Conservation (phyloP, 1,284 basidiomycete genomes). For the Ustilago esculenta region DNA sequence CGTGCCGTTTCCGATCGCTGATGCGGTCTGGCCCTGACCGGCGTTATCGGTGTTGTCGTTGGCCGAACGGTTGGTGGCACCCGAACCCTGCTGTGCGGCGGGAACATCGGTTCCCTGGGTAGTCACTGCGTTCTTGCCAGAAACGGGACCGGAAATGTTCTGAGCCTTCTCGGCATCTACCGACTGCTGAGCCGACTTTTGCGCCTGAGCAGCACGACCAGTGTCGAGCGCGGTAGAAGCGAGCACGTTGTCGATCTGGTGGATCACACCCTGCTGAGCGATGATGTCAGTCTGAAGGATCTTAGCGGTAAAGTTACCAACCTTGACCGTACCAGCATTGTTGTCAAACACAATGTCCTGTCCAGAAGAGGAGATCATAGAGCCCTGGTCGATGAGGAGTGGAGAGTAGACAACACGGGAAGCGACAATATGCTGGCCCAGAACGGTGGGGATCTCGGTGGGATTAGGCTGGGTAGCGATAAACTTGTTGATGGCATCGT, state of each 20-base stretch:
- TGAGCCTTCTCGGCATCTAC: slow-evolving; percentile 20
- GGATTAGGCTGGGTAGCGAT: slow-evolving; percentile 26
- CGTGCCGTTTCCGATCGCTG: slow-evolving; percentile 32
- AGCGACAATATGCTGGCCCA: slow-evolving; percentile 51
- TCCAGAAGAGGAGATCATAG: slow-evolving; percentile 46
- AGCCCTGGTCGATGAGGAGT: slow-evolving; percentile 46
- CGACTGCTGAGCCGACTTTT: slow-evolving; percentile 31
- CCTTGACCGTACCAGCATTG: slow-evolving; percentile 37
- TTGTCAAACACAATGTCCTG: slow-evolving; percentile 54
- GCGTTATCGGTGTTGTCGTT: slow-evolving; percentile 34
- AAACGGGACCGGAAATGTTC: slow-evolving; percentile 36
- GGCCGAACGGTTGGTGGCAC: slow-evolving; percentile 33
- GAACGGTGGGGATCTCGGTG: slow-evolving; percentile 30
- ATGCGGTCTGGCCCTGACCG: slow-evolving; percentile 23
- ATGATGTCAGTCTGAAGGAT: slow-evolving; percentile 56
- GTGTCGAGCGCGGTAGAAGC: slow-evolving; percentile 39
- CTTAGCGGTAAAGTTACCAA: slow-evolving; percentile 48
- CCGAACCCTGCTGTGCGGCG: slow-evolving; percentile 27
- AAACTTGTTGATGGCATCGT: slow-evolving; percentile 38
- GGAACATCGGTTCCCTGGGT: slow-evolving; percentile 48
- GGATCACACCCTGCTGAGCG: slow-evolving; percentile 49
- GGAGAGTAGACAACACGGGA: slow-evolving; percentile 52
- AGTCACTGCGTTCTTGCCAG: slow-evolving; percentile 44
- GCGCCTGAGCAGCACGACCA: slow-evolving; percentile 48
- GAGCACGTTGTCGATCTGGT: slow-evolving; percentile 53